Percentiles rank a stretch among this genome's conserved stretches.
These are phyloP conservation scores for Vaccinium macrocarpon DNA, from an alignment of 148 eudicot species.

Conservation along the genomic window DNA sequence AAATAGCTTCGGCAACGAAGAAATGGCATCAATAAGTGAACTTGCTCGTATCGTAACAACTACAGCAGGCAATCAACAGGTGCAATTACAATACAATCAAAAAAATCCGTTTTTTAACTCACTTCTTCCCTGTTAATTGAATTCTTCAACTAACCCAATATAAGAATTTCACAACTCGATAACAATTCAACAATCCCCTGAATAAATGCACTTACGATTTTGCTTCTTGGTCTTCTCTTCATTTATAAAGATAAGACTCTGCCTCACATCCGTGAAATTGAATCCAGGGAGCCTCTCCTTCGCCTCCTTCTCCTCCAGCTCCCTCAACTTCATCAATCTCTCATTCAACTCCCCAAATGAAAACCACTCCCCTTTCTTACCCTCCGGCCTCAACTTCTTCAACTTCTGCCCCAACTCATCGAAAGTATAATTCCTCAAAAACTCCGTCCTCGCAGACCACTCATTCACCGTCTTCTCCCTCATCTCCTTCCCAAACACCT, in stretches of 20 bases:
- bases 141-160: neutral
- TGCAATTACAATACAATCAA: neutral
- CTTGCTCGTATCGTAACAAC: neutral
- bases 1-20: neutral
- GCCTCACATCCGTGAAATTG: slow-evolving; percentile 23
- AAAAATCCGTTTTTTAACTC: neutral
- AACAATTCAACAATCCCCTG: neutral
- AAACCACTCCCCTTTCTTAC: slow-evolving; percentile 36
- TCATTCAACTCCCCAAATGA: slow-evolving; percentile 57
- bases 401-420: slow-evolving; percentile 57
- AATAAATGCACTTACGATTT: slow-evolving; percentile 25
- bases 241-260: neutral
- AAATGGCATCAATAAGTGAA: neutral
- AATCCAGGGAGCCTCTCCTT: neutral
- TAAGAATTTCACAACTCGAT: neutral
- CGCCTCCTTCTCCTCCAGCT: slow-evolving; percentile 33
- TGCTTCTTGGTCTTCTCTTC: neutral
- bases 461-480: slow-evolving; percentile 17
- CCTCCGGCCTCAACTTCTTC: slow-evolving; percentile 59
- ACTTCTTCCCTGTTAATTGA: neutral
- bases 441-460: slow-evolving; percentile 15
- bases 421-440: slow-evolving; percentile 27
- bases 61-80: neutral
- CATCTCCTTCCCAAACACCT: slow-evolving; percentile 32
- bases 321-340: slow-evolving; percentile 56